A percentile compares a stretch with the other conserved stretches of the same genome.
Evolutionary conservation across 768 basidiomycete species (phyloP).

Genomic region (Leccinum subgranulosum): DNA sequence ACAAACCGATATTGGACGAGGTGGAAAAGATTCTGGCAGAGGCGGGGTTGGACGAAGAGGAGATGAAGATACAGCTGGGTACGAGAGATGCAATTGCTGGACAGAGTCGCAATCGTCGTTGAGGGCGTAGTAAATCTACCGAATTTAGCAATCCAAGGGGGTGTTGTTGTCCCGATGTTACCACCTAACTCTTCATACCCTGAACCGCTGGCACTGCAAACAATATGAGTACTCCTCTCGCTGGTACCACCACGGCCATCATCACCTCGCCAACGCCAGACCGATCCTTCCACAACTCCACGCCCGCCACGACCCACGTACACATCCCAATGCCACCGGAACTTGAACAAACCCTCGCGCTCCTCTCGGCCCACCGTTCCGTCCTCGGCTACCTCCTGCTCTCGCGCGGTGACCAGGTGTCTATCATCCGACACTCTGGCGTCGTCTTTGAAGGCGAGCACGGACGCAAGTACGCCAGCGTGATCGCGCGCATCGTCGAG

Average conservation of each 20-base stretch:
- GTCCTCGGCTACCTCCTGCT: slow-evolving; percentile 87
- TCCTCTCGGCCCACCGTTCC: slow-evolving; percentile 77
- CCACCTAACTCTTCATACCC: too few relatives aligned
- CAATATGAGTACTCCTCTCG: slow-evolving; percentile 1
- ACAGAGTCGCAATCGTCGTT: slow-evolving; percentile 53
- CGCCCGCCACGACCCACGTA: slow-evolving; percentile 11
- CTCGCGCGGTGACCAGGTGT: slow-evolving; percentile 65
- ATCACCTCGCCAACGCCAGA: slow-evolving; percentile 1
- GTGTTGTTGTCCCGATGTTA: too few relatives aligned
- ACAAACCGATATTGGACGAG: slow-evolving; percentile 79
- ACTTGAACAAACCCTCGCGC: slow-evolving; percentile 73
- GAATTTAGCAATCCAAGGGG: too few relatives aligned
- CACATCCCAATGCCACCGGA: slow-evolving; percentile 58
- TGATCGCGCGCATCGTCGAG: slow-evolving; percentile 72
- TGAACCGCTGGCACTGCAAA: too few relatives aligned
- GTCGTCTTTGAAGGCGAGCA: slow-evolving; percentile 86
- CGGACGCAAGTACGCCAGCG: slow-evolving; percentile 70
- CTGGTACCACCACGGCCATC: background rate
- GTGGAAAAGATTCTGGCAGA: slow-evolving; percentile 81
- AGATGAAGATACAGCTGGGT: slow-evolving; percentile 63
- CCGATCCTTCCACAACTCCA: slow-evolving; percentile 2
- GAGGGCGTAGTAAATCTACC: background rate
- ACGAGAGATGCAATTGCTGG: slow-evolving; percentile 37
- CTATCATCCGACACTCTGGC: slow-evolving; percentile 82
- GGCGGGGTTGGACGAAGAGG: slow-evolving; percentile 82